Conservation (phyloP, 2,329 filamentous ascomycete species). For the Remersonia thermophila region DNA sequence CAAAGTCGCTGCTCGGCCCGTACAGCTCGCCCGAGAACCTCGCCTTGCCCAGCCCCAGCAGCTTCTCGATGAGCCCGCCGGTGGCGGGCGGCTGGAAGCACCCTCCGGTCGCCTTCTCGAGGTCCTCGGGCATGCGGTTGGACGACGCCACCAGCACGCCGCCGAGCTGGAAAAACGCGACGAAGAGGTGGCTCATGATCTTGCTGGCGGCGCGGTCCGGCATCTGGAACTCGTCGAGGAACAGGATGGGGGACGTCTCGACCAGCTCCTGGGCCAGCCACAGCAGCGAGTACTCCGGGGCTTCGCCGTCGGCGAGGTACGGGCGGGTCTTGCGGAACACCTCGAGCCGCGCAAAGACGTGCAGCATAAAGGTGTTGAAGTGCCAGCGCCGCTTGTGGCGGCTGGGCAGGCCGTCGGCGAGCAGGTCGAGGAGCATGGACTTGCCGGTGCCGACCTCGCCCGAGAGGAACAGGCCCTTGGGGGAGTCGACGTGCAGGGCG, state of each 20-base stretch:
- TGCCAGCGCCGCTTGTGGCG: slow-evolving; percentile 65
- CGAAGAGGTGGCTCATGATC: slow-evolving; percentile 67
- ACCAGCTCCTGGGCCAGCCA: slow-evolving; percentile 67
- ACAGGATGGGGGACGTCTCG: slow-evolving; percentile 61
- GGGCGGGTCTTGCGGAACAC: slow-evolving; percentile 36
- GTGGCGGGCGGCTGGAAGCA: slow-evolving; percentile 49
- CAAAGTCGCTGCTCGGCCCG: slow-evolving; percentile 58
- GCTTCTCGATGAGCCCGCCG: slow-evolving; percentile 37
- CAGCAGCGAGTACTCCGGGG: slow-evolving; percentile 52
- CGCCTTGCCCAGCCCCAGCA: slow-evolving; percentile 30
- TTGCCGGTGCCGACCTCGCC: slow-evolving; percentile 77
- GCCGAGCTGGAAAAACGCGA: slow-evolving; percentile 68
- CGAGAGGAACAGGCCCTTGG: slow-evolving; percentile 62
- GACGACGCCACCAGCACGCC: slow-evolving; percentile 71
- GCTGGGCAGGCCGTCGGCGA: slow-evolving; percentile 67
- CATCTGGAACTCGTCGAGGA: slow-evolving; percentile 74
- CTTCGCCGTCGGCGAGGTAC: slow-evolving; percentile 14
- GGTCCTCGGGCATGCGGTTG: slow-evolving; percentile 72
- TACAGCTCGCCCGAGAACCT: slow-evolving; percentile 36
- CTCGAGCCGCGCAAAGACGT: slow-evolving; percentile 62
- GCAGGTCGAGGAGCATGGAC: slow-evolving; percentile 70
- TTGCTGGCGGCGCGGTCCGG: slow-evolving; percentile 68
- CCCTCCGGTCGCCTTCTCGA: slow-evolving; percentile 61
- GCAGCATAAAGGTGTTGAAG: slow-evolving; percentile 79
- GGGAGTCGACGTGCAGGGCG: slow-evolving; percentile 59